These are phyloP conservation scores for Huiozyma naganishii DNA, from an alignment of 805 yeast genomes.

Conservation along the genomic window DNA sequence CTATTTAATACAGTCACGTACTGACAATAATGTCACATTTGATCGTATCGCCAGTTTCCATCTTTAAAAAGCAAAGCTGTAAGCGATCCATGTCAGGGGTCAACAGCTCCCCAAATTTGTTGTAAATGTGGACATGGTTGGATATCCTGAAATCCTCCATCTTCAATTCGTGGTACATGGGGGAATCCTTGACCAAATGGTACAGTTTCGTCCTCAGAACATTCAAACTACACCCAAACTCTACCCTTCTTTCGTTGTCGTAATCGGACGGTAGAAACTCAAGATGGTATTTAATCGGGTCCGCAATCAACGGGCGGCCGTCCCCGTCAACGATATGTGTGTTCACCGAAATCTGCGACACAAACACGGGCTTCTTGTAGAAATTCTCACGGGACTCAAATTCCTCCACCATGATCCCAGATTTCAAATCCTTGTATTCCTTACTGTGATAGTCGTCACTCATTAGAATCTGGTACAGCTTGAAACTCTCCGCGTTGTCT, in stretches of 20 bases:
- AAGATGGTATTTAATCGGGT: slow-evolving; percentile 48
- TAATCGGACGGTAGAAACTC: slow-evolving; percentile 80
- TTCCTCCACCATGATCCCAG: slow-evolving; percentile 26
- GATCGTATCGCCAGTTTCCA: slow-evolving; percentile 43
- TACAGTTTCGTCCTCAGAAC: slow-evolving; percentile 50
- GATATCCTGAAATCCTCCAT: slow-evolving; percentile 20
- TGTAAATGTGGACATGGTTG: slow-evolving; percentile 29
- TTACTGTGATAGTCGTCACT: slow-evolving; percentile 26
- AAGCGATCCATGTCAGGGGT: slow-evolving; percentile 31
- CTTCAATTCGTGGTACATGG: slow-evolving; percentile 21
- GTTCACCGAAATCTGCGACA: slow-evolving; percentile 58
- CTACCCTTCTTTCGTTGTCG: slow-evolving; percentile 47
- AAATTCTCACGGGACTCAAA: slow-evolving; percentile 47
- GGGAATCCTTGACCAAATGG: slow-evolving; percentile 40
- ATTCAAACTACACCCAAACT: slow-evolving; percentile 56
- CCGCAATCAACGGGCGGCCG: slow-evolving; percentile 7
- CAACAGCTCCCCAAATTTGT: slow-evolving; percentile 22
- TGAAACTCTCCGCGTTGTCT: slow-evolving; percentile 17
- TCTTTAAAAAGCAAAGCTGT: slow-evolving; percentile 40
- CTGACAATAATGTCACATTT: slow-evolving; percentile 21
- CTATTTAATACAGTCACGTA: too few relatives aligned
- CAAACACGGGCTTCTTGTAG: slow-evolving; percentile 64
- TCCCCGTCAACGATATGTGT: slow-evolving; percentile 30
- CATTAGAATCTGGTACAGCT: slow-evolving; percentile 21
- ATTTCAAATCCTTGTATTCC: slow-evolving; percentile 23